These are phyloP conservation scores for Alternaria triticina DNA, from an alignment of 2,329 filamentous ascomycete genomes.

Conservation along the genomic window DNA sequence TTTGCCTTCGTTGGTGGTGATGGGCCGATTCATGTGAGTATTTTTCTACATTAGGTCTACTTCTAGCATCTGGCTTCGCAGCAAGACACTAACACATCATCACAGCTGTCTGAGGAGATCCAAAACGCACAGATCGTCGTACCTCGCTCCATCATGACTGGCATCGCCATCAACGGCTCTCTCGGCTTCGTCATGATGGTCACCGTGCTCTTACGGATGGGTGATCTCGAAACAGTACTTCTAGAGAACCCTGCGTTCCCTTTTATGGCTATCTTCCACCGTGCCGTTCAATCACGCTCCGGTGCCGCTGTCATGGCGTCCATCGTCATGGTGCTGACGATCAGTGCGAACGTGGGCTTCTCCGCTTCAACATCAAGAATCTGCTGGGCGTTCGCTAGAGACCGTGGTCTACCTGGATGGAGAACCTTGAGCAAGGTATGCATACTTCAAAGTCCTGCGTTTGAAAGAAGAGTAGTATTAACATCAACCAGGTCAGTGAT, in stretches of 20 bases:
- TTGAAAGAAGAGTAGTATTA: not conserved
- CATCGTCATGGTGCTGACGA: constrained; percentile 37
- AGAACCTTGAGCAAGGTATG: constrained; percentile 23
- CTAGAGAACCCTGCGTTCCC: constrained; percentile 51
- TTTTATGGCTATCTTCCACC: constrained; percentile 56
- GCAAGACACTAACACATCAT: constrained; percentile 5
- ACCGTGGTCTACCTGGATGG: constrained; percentile 50
- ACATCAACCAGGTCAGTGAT: constrained; percentile 23
- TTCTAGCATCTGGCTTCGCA: not conserved
- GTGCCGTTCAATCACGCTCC: constrained; percentile 26
- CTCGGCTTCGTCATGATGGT: constrained; percentile 45
- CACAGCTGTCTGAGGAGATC: constrained; percentile 37
- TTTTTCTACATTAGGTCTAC: not conserved
- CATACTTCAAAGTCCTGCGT: not conserved
- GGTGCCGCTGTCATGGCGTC: constrained; percentile 55
- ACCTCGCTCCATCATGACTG: constrained; percentile 48
- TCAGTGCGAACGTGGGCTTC: constrained; percentile 44
- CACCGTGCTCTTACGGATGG: constrained; percentile 39
- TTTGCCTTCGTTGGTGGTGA: constrained; percentile 48
- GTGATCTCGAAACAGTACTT: constrained; percentile 40
- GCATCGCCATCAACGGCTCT: constrained; percentile 47
- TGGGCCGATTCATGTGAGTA: constrained; percentile 45
- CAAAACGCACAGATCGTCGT: constrained; percentile 35
- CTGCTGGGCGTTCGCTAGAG: constrained; percentile 51
- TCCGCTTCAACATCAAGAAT: constrained; percentile 48